Percentiles rank a stretch among this genome's conserved stretches.
These are phyloP conservation scores for Globisporangium parvum DNA, from an alignment of 352 stramenopile species.

Conservation along the genomic window DNA sequence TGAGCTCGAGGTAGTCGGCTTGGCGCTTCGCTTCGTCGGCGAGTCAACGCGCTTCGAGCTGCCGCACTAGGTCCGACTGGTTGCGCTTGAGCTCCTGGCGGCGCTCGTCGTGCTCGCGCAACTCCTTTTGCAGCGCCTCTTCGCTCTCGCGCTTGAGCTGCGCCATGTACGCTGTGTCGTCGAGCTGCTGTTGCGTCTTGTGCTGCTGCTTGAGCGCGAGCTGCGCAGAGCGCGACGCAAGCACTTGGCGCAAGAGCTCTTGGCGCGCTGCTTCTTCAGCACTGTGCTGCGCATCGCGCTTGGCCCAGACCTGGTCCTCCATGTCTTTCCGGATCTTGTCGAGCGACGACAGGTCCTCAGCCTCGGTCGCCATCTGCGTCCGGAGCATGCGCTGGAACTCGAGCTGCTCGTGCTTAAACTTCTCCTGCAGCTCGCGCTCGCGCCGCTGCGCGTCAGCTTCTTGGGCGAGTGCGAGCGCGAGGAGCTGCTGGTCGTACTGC, in stretches of 20 bases:
- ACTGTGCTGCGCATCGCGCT: conserved; percentile 63
- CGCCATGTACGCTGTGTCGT: conserved; percentile 60
- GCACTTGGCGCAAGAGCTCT: conserved; percentile 65
- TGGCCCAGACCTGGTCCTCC: conserved; percentile 72
- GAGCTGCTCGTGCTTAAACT: conserved; percentile 64
- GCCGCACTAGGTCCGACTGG: conserved; percentile 53
- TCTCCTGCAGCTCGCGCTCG: conserved; percentile 57
- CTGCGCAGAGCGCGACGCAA: conserved; percentile 50
- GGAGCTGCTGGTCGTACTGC: conserved; percentile 54
- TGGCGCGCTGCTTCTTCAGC: conserved; percentile 66
- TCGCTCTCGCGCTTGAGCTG: conserved; percentile 60
- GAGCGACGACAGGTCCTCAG: conserved; percentile 55
- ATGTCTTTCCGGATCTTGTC: conserved; percentile 78
- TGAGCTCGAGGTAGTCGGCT: conserved; percentile 65
- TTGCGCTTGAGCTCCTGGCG: conserved; percentile 57
- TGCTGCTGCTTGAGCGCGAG: conserved; percentile 37
- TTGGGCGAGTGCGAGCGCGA: conserved; percentile 50
- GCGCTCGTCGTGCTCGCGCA: conserved; percentile 68
- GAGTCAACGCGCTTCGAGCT: conserved; percentile 44
- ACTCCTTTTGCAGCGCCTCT: conserved; percentile 70
- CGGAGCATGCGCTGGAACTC: conserved; percentile 72
- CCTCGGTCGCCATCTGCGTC: conserved; percentile 68
- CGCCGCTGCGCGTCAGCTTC: conserved; percentile 52
- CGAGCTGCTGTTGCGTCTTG: conserved; percentile 28
- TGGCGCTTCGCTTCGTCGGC: conserved; percentile 58